These are phyloP conservation scores for Teratosphaeria gauchensis DNA, from an alignment of 2,329 filamentous ascomycete genomes.

Conservation along the genomic window DNA sequence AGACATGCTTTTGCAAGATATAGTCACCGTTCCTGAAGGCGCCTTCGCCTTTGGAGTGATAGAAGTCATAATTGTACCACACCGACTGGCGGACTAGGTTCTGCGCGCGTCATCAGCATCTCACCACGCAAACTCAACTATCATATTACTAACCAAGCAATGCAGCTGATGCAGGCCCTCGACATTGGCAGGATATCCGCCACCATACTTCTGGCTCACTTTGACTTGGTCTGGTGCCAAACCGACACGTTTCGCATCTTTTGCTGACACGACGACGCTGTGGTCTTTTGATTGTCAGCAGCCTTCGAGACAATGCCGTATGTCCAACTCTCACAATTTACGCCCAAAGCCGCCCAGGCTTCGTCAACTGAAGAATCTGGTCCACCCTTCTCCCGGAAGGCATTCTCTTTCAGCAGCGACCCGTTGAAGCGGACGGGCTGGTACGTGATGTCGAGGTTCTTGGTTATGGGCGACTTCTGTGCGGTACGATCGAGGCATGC, in stretches of 20 bases:
- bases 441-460: background rate
- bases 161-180: constrained; percentile 50
- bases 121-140: too few species aligned
- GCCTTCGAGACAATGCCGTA: background rate
- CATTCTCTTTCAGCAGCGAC: background rate
- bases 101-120: constrained; percentile 20
- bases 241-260: constrained; percentile 42
- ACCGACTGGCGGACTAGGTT: constrained; percentile 50
- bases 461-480: background rate
- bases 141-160: constrained; percentile 32
- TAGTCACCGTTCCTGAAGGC: constrained; percentile 48
- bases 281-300: background rate
- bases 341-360: background rate
- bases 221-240: constrained; percentile 48
- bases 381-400: background rate
- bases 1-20: constrained; percentile 48
- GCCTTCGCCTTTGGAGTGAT: constrained; percentile 40
- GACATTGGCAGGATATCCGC: constrained; percentile 49
- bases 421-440: background rate
- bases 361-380: background rate
- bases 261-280: constrained; percentile 39
- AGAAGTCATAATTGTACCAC: constrained; percentile 52
- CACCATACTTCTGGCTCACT: constrained; percentile 45
- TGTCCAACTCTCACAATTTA: background rate
- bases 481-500: background rate